Evolutionary conservation across 768 basidiomycete genomes (phyloP).

Genomic region (Trametes punicea): DNA sequence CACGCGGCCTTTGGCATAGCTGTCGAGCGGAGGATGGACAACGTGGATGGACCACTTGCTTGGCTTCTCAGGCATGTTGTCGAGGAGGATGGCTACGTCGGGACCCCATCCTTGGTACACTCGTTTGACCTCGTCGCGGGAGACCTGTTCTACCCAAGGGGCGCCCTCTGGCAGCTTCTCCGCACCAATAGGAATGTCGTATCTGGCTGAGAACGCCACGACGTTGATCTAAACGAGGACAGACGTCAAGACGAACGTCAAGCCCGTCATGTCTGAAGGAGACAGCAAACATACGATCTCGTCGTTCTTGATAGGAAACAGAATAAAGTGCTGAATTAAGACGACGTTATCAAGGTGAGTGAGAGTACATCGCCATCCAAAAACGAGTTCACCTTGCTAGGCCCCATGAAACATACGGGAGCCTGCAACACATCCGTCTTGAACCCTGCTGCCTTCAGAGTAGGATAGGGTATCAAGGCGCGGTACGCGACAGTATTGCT

Average conservation of each 20-base stretch:
- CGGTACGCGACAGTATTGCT: constrained; percentile 49
- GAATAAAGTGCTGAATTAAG: constrained; percentile 46
- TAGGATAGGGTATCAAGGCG: constrained; percentile 40
- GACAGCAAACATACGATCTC: constrained; percentile 34
- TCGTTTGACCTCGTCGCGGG: constrained; percentile 40
- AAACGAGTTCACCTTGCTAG: constrained; percentile 37
- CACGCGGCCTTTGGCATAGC: constrained; percentile 42
- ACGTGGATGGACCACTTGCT: constrained; percentile 55
- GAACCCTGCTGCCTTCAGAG: constrained; percentile 40
- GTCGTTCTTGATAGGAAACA: constrained; percentile 45
- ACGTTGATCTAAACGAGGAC: constrained; percentile 38
- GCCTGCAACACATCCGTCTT: constrained; percentile 35
- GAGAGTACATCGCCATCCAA: neutral
- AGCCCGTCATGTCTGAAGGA: neutral
- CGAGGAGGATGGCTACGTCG: constrained; percentile 40
- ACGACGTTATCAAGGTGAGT: neutral
- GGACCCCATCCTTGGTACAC: constrained; percentile 44
- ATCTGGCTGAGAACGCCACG: constrained; percentile 40
- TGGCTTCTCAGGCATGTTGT: constrained; percentile 40
- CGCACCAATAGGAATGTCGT: constrained; percentile 22
- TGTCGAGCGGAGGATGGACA: constrained; percentile 42
- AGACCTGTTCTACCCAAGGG: constrained; percentile 40
- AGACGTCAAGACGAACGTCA: neutral
- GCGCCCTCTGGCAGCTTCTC: constrained; percentile 3
- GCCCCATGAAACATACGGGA: constrained; percentile 43